Conservation (phyloP, 208 protist genomes). For the Wallacemonas sp. region DNA sequence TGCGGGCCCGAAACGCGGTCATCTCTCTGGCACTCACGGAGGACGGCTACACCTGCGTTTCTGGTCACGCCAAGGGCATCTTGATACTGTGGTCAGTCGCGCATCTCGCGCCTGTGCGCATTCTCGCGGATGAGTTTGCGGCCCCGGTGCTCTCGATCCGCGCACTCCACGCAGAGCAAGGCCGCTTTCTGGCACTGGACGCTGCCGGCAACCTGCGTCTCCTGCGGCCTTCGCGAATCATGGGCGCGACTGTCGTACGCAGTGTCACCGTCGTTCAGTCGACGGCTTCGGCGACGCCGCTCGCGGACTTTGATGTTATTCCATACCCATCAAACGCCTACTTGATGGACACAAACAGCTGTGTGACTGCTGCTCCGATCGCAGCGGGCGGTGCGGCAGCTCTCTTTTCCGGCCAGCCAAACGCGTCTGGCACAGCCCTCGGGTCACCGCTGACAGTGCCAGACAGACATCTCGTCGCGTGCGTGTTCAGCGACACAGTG, state of each 20-base stretch:
- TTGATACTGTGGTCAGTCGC: conserved; percentile 49
- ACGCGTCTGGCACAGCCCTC: neutral
- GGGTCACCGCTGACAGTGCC: neutral
- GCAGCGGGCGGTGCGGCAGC: conserved; percentile 4
- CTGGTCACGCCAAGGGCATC: conserved; percentile 44
- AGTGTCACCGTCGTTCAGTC: conserved; percentile 25
- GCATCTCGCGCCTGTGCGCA: conserved; percentile 35
- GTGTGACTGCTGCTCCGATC: conserved; percentile 4
- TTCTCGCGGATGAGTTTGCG: conserved; percentile 48
- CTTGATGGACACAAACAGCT: conserved; percentile 5
- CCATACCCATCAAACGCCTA: conserved; percentile 14
- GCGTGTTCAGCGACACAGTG: conserved; percentile 39
- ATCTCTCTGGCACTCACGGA: conserved; percentile 33
- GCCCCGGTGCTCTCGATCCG: conserved; percentile 30
- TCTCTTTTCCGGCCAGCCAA: conserved; percentile 15
- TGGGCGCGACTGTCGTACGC: conserved; percentile 46
- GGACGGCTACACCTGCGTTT: conserved; percentile 26
- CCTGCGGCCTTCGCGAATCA: conserved; percentile 47
- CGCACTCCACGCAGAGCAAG: conserved; percentile 37
- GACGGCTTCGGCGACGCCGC: neutral
- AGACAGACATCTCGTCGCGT: conserved; percentile 42
- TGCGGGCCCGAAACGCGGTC: conserved; percentile 18
- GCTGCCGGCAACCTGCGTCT: conserved; percentile 36
- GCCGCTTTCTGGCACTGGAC: conserved; percentile 36
- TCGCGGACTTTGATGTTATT: conserved; percentile 14